Percentiles rank a stretch among this genome's conserved stretches.
These are phyloP conservation scores for Fusarium mundagurra DNA, from an alignment of 2,329 filamentous ascomycete genomes.

Conservation along the genomic window DNA sequence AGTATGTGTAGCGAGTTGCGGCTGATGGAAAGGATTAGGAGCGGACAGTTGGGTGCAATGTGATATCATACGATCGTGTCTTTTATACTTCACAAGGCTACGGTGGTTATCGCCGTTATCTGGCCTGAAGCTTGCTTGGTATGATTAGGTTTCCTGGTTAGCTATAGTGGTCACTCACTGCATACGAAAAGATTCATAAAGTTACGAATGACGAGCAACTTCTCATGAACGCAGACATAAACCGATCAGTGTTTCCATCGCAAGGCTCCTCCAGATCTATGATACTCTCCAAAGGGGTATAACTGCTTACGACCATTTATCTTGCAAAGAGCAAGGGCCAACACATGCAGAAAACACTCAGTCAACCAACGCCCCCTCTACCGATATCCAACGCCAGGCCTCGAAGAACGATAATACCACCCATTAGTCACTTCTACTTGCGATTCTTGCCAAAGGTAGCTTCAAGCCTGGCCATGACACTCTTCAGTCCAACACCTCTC, in stretches of 20 bases:
- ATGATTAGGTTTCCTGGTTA: neutral
- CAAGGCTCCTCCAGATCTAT: neutral
- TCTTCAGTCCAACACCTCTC: constrained; percentile 79
- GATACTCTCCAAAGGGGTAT: constrained; percentile 26
- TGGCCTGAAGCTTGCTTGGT: neutral
- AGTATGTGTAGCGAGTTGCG: neutral
- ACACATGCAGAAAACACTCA: constrained; percentile 3
- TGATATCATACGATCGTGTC: neutral
- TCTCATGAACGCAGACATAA: neutral
- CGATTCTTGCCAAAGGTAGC: constrained; percentile 54
- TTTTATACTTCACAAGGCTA: neutral
- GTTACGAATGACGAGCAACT: neutral
- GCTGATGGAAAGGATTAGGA: neutral
- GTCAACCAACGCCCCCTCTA: constrained; percentile 1
- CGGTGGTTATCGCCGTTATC: neutral
- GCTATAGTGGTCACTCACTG: neutral
- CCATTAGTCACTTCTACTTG: constrained; percentile 34
- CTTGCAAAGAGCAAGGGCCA: constrained; percentile 4
- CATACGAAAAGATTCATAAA: neutral
- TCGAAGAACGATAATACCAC: neutral
- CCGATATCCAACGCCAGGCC: constrained; percentile 33
- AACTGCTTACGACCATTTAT: constrained; percentile 16
- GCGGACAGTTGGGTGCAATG: neutral
- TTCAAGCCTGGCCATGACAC: constrained; percentile 72
- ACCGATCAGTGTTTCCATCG: neutral